Conservation (phyloP, 805 yeast genomes). For the Kazachstania bromeliacearum region DNA sequence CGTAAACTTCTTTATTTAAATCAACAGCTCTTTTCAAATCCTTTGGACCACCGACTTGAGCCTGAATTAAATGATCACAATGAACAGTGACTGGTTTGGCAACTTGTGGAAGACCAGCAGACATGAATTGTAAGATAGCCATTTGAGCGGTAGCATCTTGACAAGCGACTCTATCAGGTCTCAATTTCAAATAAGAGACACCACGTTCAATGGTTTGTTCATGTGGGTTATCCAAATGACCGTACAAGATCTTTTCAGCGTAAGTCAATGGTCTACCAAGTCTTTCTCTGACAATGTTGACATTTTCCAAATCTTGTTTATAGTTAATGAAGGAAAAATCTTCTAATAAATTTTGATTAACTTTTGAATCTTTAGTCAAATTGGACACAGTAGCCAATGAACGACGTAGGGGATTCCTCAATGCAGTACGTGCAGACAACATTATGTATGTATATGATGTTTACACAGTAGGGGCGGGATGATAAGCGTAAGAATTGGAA, state of each 20-base stretch:
- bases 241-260: constrained; percentile 91
- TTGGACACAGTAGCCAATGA: constrained; percentile 34
- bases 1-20: constrained; percentile 88
- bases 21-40: constrained; percentile 83
- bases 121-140: constrained; percentile 95
- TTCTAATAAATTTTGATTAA: constrained; percentile 72
- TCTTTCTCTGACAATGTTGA: constrained; percentile 74
- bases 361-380: constrained; percentile 60
- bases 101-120: constrained; percentile 83
- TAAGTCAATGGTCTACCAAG: constrained; percentile 83
- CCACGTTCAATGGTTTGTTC: constrained; percentile 82
- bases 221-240: constrained; percentile 90
- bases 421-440: constrained; percentile 28
- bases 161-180: constrained; percentile 98
- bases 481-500: no score
- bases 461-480: no score
- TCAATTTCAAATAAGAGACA: constrained; percentile 79
- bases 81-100: constrained; percentile 95
- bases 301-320: constrained; percentile 82
- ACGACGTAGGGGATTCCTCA: constrained; percentile 20
- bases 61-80: constrained; percentile 96
- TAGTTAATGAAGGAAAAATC: constrained; percentile 80
- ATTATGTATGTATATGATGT: constrained; percentile 7
- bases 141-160: constrained; percentile 99
- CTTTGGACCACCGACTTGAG: constrained; percentile 79